Percentiles rank a stretch among this genome's conserved stretches.
phyloP scores from a whole-genome alignment of 371 early-diverging fungal genomes.

The Mycotypha africana region DNA sequence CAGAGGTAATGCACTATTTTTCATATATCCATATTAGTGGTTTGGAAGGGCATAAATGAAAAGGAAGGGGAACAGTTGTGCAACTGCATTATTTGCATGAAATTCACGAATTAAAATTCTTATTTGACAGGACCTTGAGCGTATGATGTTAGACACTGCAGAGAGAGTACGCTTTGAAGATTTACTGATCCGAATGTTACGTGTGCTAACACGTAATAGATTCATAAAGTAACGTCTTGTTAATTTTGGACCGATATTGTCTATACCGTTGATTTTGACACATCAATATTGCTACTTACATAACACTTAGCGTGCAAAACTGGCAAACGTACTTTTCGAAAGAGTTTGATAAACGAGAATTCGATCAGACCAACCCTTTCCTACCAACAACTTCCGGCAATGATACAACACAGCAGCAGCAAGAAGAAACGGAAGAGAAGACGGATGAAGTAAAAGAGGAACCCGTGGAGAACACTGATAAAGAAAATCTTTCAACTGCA shows the following conservation, averaged over 20 bases:
- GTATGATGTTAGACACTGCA: conserved; percentile 29
- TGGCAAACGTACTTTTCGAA: conserved; percentile 53
- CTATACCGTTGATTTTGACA: no score
- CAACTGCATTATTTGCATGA: conserved; percentile 8
- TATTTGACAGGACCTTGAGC: conserved; percentile 33
- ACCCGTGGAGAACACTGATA: no score
- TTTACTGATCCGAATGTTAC: conserved; percentile 34
- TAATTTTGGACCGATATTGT: not conserved
- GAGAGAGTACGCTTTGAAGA: conserved; percentile 33
- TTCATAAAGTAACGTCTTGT: conserved; percentile 31
- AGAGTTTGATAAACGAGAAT: conserved; percentile 47
- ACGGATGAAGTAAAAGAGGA: conserved; percentile 4
- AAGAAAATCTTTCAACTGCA: no score
- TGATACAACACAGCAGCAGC: no score
- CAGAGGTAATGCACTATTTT: conserved; percentile 12
- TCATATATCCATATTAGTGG: no score
- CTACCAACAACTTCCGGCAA: no score
- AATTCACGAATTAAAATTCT: conserved; percentile 3
- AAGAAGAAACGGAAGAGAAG: no score
- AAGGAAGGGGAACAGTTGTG: no score
- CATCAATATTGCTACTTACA: not conserved
- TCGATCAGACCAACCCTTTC: conserved; percentile 27
- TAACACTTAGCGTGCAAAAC: conserved; percentile 40
- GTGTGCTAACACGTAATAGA: conserved; percentile 30
- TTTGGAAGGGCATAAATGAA: conserved; percentile 5